Base-by-base conservation (phyloP, 768 basidiomycete species). In the Hemileccinum rubropunctum region DNA sequence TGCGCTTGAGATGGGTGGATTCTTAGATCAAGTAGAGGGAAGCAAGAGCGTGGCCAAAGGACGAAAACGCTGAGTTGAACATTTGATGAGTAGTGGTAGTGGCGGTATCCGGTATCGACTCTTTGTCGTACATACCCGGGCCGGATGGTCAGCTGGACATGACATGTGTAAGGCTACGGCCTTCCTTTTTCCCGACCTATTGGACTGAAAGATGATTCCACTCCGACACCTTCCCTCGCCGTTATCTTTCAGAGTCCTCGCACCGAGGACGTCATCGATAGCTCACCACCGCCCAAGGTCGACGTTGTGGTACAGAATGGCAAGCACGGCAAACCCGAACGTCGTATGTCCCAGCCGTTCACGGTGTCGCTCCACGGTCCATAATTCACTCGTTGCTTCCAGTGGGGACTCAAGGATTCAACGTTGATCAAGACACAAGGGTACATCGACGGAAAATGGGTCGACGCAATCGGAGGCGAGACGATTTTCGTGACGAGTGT, bases 1-100 rank as follows among this genome's bases (percentile, higher is more conserved):
- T 60, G 94, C 95, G 1, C 75, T 98, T 6, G 91, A 95, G 38
- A 56, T 83, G 1, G 95, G 89, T 10, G 94, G 95, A 0, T 92
- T 98, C 64, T 70, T 98, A 28, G 88, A 90, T 37, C 69, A 62
- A 9, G 59, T 58, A 14, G 78, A 75, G 21, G 57, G 57, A 33
- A 56, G 53, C 8, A 63, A 59, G 33, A 40, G 52, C 15, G 52
- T 46, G 6, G 33, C 43, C 20, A 68, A 56, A 45, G 68, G 68
- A 20, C 59, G 66, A 33, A 68, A 57, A 45, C 68, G 59, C 32
- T 67, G 53, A 66, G 13, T 26, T 27, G 10, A 23, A 23, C 23
- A 23, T 23, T n/a, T n/a, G n/a, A n/a, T n/a, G n/a, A n/a, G n/a
- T n/a, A n/a, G n/a, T n/a, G n/a, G n/a, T n/a, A n/a, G n/a, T n/a